Conservation (phyloP, 2,329 filamentous ascomycete species). For the Colletotrichum liriopes region DNA sequence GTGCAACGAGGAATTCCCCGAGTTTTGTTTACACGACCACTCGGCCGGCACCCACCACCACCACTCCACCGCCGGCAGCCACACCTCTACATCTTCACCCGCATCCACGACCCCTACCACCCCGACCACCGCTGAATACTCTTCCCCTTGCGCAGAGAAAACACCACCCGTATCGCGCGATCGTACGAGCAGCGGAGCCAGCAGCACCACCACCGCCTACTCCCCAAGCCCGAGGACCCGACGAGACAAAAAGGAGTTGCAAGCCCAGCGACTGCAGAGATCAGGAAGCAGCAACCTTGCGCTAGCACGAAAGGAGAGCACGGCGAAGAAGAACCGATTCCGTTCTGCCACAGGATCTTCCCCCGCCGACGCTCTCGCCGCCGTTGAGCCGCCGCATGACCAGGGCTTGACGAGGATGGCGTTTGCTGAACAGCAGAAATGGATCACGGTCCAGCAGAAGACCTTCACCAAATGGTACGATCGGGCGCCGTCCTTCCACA, state of each 20-base stretch:
- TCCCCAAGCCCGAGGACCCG: constrained; percentile 56
- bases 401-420: constrained; percentile 73
- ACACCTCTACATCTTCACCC: constrained; percentile 45
- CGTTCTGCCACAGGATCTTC: constrained; percentile 53
- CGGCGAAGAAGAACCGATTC: constrained; percentile 52
- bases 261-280: constrained; percentile 65
- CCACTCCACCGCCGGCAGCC: constrained; percentile 40
- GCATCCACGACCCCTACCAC: constrained; percentile 49
- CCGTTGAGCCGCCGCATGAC: constrained; percentile 65
- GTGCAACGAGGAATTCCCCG: constrained; percentile 56
- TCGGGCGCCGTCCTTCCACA: constrained; percentile 18
- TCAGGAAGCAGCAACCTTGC: constrained; percentile 57
- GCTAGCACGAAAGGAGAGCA: constrained; percentile 48
- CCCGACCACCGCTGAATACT: constrained; percentile 46
- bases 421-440: constrained; percentile 75
- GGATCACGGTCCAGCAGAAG: constrained; percentile 93
- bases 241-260: constrained; percentile 65
- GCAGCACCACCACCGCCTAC: constrained; percentile 36
- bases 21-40: constrained; percentile 60
- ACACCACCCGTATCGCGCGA: constrained; percentile 45
- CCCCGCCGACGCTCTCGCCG: constrained; percentile 61
- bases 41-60: constrained; percentile 41
- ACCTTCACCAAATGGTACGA: constrained; percentile 94
- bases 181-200: constrained; percentile 45
- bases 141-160: constrained; percentile 43